Conservation (phyloP, 768 basidiomycete genomes). For the Boletus rubroflammeus region DNA sequence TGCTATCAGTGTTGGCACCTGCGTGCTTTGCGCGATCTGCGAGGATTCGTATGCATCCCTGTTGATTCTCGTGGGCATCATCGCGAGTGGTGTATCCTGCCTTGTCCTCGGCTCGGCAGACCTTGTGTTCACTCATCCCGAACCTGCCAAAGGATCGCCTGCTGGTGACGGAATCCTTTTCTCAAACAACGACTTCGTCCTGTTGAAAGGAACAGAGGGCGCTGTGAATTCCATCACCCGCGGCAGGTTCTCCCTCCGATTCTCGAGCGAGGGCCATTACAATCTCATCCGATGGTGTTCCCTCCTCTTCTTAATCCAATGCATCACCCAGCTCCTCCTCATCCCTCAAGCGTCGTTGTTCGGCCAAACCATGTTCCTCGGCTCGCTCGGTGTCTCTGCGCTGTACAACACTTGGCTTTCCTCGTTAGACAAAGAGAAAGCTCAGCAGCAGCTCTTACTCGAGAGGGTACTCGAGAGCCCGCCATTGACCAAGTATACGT, state of each 20-base stretch:
- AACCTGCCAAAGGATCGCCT: slow-evolving; percentile 24
- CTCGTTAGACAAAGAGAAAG: slow-evolving; percentile 30
- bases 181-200: slow-evolving; percentile 16
- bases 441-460: slow-evolving; percentile 14
- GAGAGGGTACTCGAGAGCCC: slow-evolving; percentile 11
- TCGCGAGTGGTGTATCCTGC: slow-evolving; percentile 29
- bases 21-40: slow-evolving; percentile 15
- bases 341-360: slow-evolving; percentile 27
- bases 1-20: slow-evolving; percentile 17
- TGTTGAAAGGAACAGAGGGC: slow-evolving; percentile 28
- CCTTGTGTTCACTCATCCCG: slow-evolving; percentile 20
- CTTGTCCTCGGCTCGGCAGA: slow-evolving; percentile 23
- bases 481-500: slow-evolving; percentile 10
- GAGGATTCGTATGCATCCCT: slow-evolving; percentile 26
- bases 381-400: slow-evolving; percentile 25
- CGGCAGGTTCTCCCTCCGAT: slow-evolving; percentile 25
- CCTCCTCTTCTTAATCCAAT: slow-evolving; percentile 20
- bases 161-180: slow-evolving; percentile 30
- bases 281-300: slow-evolving; percentile 20
- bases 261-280: slow-evolving; percentile 10
- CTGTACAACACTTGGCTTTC: slow-evolving; percentile 22
- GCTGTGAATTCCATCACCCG: slow-evolving; percentile 30
- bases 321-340: slow-evolving; percentile 27
- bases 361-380: slow-evolving; percentile 32
- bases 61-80: slow-evolving; percentile 29